phyloP scores from a whole-genome alignment of 2,329 filamentous ascomycete species.

The Fusarium euwallaceae region DNA sequence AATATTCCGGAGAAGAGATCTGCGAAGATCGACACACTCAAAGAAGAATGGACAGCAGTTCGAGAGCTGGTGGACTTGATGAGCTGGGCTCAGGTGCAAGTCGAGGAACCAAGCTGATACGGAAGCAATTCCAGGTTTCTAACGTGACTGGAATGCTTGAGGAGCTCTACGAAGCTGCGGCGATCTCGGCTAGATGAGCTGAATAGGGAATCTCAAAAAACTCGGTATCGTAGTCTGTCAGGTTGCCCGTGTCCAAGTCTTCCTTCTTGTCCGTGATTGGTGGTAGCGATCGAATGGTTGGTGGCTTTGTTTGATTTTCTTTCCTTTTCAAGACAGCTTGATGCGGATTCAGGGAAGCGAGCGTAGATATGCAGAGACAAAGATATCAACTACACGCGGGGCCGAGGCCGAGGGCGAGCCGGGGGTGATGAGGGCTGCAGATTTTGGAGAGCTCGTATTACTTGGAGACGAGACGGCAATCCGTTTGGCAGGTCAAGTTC shows the following conservation, averaged over 20 bases:
- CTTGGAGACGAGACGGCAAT: conserved; percentile 29
- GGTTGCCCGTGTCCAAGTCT: conserved; percentile 29
- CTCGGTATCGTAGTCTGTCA: conserved; percentile 14
- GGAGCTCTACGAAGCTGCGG: conserved; percentile 40
- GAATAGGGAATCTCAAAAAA: conserved; percentile 30
- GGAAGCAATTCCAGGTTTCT: conserved; percentile 31
- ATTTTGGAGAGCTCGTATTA: conserved; percentile 29
- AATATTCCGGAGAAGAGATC: conserved; percentile 22
- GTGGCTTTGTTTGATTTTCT: conserved; percentile 39
- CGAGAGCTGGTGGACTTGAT: conserved; percentile 18
- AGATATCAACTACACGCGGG: conserved; percentile 39
- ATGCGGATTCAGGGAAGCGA: conserved; percentile 48
- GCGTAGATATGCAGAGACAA: conserved; percentile 46
- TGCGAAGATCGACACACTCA: conserved; percentile 33
- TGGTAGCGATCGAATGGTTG: conserved; percentile 55
- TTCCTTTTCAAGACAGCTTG: conserved; percentile 32
- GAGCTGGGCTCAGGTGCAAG: conserved; percentile 18
- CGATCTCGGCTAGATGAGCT: conserved; percentile 24
- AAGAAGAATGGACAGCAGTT: conserved; percentile 29
- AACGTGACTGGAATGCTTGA: conserved; percentile 29
- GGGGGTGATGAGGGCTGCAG: conserved; percentile 23
- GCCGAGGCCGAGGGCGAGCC: conserved; percentile 32
- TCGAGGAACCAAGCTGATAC: conserved; percentile 33
- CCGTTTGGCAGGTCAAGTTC: conserved; percentile 21
- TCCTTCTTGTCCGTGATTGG: conserved; percentile 28